A percentile compares a stretch with the other conserved stretches of the same genome.
These are phyloP conservation scores for Discostella pseudostelligera DNA, from an alignment of 108 stramenopile genomes.

Conservation along the genomic window DNA sequence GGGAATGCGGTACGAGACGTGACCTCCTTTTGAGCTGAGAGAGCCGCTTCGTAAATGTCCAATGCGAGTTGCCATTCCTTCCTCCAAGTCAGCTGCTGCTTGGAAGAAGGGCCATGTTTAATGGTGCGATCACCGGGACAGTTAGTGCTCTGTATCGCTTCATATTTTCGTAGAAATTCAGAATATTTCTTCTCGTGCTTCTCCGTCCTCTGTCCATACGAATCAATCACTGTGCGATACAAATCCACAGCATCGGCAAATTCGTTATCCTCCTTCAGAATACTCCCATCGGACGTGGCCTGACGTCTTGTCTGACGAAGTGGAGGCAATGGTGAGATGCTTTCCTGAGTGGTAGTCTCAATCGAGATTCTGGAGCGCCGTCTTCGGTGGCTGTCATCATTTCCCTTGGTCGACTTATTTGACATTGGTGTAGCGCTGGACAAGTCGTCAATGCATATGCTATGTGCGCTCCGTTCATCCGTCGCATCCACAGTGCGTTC, in stretches of 20 bases:
- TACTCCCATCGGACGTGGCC: constrained; percentile 8
- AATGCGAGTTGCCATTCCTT: constrained; percentile 63
- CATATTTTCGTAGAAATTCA: constrained; percentile 49
- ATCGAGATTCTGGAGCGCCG: constrained; percentile 9
- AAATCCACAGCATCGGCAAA: constrained; percentile 61
- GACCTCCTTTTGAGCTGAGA: constrained; percentile 48
- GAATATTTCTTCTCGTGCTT: constrained; percentile 65
- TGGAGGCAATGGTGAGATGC: constrained; percentile 7
- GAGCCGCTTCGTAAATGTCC: constrained; percentile 59
- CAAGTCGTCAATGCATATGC: constrained; percentile 6
- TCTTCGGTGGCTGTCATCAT: constrained; percentile 16
- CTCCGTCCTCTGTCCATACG: constrained; percentile 33
- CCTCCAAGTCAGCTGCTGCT: constrained; percentile 15
- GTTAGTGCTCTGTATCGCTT: constrained; percentile 45
- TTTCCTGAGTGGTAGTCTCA: background rate
- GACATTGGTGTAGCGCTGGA: constrained; percentile 6
- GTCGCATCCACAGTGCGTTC: background rate
- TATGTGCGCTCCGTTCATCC: constrained; percentile 10
- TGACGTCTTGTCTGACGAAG: constrained; percentile 19
- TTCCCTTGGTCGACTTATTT: constrained; percentile 27
- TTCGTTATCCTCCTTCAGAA: constrained; percentile 42
- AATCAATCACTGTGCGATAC: constrained; percentile 55
- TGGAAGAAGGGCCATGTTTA: background rate
- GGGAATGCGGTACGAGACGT: constrained; percentile 10
- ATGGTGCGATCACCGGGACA: background rate